Evolutionary conservation across 2,329 filamentous ascomycete genomes (phyloP), one percentile per base, ranked within the genome.

Genomic region (Esteya vermicola): DNA sequence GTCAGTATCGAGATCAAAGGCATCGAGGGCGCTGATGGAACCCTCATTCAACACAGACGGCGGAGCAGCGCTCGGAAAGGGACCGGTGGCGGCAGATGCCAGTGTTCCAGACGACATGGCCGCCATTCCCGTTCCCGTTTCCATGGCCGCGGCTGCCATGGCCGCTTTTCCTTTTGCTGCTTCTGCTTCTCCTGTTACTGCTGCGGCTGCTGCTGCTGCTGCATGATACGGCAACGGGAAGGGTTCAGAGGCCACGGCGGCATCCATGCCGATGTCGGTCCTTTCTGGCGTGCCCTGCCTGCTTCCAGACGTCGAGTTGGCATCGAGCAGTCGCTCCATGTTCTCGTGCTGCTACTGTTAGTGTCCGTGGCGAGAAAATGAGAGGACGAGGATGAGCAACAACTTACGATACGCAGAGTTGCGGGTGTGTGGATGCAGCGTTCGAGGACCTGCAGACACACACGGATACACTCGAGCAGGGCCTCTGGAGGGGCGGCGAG

Each of bases 361-460:
- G n/a, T n/a, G n/a, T n/a, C n/a, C n/a, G 12, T n/a, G 14, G 33
- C 14, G 10, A 18, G 23, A 19, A 1, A 19, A 20, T 21, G 14
- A 31, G 19, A 22, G 23, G 14, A 33, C 20, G 9, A 18, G 16
- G 38, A 34, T 14, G 16, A 22, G 32, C 21, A 12, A 16, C 3
- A 12, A 54, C 60, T 55, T 53, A 65, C 61, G 42, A 66, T 69
- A 3, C 63, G 63, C 21, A 60, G 60, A 2, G 68, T 66, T 0
- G 70, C 69, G 10, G 67, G 62, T 12, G 70, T 65, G 3, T 64
- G 59, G 25, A 65, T 67, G 51, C 68, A 70, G 34, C 67, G 61
- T 44, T 63, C 63, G 14, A 70, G 65, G 6, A 69, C 64, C 13
- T 63, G 60, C 12, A 72, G 51, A 40, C 71, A 75, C 9, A 67